A percentile compares a stretch with the other conserved stretches of the same genome.
These are phyloP conservation scores for Rhodotorula mucilaginosa DNA, from an alignment of 1,284 basidiomycete genomes.

Conservation along the genomic window DNA sequence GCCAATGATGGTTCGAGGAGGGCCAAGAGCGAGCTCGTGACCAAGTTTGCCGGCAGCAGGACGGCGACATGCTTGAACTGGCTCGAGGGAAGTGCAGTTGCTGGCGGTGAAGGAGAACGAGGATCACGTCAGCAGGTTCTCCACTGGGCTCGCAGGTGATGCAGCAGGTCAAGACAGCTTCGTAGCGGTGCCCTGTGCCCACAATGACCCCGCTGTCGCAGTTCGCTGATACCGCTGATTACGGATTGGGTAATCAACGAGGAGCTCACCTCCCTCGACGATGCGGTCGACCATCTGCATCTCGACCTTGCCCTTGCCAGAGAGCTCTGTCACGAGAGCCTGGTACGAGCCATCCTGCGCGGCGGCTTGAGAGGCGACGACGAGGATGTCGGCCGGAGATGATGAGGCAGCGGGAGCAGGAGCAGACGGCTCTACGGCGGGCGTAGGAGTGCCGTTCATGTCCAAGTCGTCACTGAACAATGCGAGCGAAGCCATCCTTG, in stretches of 20 bases:
- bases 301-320: conserved; percentile 28
- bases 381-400: conserved; percentile 16
- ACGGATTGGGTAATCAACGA: background rate
- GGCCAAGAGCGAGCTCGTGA: conserved; percentile 31
- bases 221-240: background rate
- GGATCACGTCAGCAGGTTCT: background rate
- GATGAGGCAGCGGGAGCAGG: background rate
- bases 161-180: too few species aligned
- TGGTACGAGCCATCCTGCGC: conserved; percentile 40
- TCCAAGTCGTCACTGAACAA: conserved; percentile 34
- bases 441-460: conserved; percentile 11
- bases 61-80: conserved; percentile 33
- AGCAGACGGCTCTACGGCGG: background rate
- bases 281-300: conserved; percentile 40
- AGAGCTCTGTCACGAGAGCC: conserved; percentile 27
- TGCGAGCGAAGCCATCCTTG: conserved; percentile 16
- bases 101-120: conserved; percentile 11
- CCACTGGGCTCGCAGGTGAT: background rate
- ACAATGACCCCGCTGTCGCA: background rate
- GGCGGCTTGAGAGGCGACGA: conserved; percentile 34
- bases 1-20: conserved; percentile 35
- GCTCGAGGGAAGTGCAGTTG: conserved; percentile 13
- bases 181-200: too few species aligned
- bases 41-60: conserved; percentile 31
- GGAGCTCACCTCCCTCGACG: conserved; percentile 34